Conservation (phyloP, 1,284 basidiomycete species). For the Blastosporella zonata region DNA sequence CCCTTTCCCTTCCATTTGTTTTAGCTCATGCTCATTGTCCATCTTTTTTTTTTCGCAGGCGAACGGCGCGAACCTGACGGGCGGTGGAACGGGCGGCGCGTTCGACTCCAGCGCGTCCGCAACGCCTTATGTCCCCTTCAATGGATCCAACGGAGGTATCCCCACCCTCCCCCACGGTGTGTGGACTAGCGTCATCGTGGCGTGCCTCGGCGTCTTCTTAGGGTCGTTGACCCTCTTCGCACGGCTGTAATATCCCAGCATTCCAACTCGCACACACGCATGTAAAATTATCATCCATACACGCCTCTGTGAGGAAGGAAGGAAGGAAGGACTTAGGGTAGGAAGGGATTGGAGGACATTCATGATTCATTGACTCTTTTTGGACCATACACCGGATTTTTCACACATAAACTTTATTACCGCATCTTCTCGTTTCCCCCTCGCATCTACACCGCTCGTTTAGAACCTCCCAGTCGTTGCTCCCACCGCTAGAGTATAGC, state of each 20-base stretch:
- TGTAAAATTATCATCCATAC: background rate
- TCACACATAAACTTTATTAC: background rate
- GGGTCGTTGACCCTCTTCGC: constrained; percentile 28
- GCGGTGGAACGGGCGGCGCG: constrained; percentile 46
- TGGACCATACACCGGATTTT: background rate
- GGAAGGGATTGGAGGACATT: background rate
- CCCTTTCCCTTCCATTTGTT: constrained; percentile 1
- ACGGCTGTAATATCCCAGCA: constrained; percentile 4
- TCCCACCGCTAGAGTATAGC: constrained; percentile 1
- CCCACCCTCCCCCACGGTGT: constrained; percentile 30
- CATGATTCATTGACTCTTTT: background rate
- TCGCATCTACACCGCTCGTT: constrained; percentile 8
- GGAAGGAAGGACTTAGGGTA: too few species aligned
- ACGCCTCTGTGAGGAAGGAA: too few species aligned
- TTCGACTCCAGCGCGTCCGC: constrained; percentile 28
- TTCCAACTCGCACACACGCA: background rate
- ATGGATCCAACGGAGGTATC: constrained; percentile 43
- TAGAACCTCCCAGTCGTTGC: constrained; percentile 1
- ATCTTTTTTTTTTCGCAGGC: constrained; percentile 38
- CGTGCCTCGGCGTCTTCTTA: constrained; percentile 28
- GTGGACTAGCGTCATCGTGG: constrained; percentile 31
- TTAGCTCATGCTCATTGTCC: background rate
- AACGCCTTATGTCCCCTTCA: constrained; percentile 44
- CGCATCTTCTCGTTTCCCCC: background rate
- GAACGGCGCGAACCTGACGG: constrained; percentile 69